Conservation (phyloP, 306 rosid species). For the Sicyos edulis region DNA sequence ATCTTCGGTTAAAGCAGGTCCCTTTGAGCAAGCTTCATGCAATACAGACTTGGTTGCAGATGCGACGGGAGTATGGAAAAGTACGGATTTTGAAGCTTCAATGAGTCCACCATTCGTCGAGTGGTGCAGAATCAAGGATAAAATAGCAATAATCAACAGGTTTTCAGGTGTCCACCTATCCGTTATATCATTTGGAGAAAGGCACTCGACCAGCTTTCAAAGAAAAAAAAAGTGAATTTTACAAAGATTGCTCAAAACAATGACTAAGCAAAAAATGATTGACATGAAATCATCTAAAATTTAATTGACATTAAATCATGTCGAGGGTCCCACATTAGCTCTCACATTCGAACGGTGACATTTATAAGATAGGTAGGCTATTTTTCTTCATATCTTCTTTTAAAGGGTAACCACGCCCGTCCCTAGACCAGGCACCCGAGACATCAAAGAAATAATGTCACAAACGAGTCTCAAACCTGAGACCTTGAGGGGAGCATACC, state of each 20-base stretch:
- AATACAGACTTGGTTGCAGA: slow-evolving; percentile 44
- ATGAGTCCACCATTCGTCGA: slow-evolving; percentile 48
- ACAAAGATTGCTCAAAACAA: slow-evolving; percentile 11
- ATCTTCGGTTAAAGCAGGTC: slow-evolving; percentile 70
- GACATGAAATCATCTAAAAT: background rate
- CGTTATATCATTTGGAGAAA: slow-evolving; percentile 28
- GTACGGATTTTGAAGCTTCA: slow-evolving; percentile 67
- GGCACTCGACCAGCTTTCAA: slow-evolving; percentile 51
- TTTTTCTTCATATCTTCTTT: too few relatives aligned
- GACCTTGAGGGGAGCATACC: too few relatives aligned
- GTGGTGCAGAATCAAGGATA: slow-evolving; percentile 66
- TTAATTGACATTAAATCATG: background rate
- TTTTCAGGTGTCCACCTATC: slow-evolving; percentile 46
- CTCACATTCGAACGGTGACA: too few relatives aligned
- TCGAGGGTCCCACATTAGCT: too few relatives aligned
- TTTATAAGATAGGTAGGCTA: too few relatives aligned
- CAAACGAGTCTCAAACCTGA: too few relatives aligned
- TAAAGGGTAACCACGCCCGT: too few relatives aligned
- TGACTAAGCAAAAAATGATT: background rate
- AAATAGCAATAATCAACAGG: slow-evolving; percentile 54
- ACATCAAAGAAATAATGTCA: too few relatives aligned
- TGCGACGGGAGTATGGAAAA: slow-evolving; percentile 46
- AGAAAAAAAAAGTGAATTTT: slow-evolving; percentile 24
- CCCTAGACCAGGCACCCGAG: too few relatives aligned
- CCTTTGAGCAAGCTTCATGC: slow-evolving; percentile 53